Evolutionary conservation across 805 yeast species (phyloP), one percentile per base, ranked within the genome.

Genomic region (Maudiozyma barnettii): DNA sequence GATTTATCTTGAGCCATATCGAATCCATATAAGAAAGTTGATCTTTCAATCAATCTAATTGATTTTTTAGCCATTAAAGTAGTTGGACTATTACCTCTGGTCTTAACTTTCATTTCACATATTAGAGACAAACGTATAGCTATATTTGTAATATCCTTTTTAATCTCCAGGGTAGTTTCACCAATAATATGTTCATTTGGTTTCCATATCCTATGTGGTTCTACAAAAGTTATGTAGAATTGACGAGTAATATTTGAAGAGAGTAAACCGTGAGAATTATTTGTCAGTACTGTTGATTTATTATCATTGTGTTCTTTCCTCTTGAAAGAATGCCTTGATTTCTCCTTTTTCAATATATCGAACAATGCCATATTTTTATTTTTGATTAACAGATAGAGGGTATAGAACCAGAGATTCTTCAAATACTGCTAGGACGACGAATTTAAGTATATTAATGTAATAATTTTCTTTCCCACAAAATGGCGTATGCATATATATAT

Each of bases 111-210:
- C 30, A 82, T 77, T 49, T 66, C 71, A 6, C 89, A 85, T 0
- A 74, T 58, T 37, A 83, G 64, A 2, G 80, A 71, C 35, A 83
- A 66, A 16, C 75, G 72, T 6, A 83, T 69, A 42, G 71, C 54
- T 1, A 63, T 48, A 41, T 81, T 76, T 26, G 75, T 71, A 10
- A 78, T 56, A 58, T 80, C 80, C 53, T 74, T 76, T 57, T 76
- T 76, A 45, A 82, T 61, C 4, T 76, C 72, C 13, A 84, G 64
- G 1, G 79, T 73, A 12, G 79, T 74, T 54, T 77, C 80, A 14
- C 95, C 95, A 1, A 72, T 65, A 3, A 86, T 74, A 52, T 74
- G 75, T 45, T 87, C 95, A 14, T 91, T 93, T 0, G 96, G 95
- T n/a, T 71, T 67, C 78, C 83, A 87, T 4, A 76, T 68, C 53